These are phyloP conservation scores for Purshia tridentata DNA, from an alignment of 306 rosid species.

Conservation along the genomic window DNA sequence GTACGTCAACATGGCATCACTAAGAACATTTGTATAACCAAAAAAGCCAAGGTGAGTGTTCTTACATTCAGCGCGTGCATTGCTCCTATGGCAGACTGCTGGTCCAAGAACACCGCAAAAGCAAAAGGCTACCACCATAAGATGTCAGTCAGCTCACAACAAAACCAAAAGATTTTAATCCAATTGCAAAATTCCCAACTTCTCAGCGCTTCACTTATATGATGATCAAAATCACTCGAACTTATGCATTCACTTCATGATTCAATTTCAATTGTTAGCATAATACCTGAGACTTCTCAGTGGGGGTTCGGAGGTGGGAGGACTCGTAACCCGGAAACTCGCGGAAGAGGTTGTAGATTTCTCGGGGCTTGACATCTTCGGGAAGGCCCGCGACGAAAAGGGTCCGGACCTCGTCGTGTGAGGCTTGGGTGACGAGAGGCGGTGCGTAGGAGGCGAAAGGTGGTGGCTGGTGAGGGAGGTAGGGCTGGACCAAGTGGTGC, in stretches of 20 bases:
- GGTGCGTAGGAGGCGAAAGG: slow-evolving; percentile 18
- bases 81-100: slow-evolving; percentile 77
- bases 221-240: neutral
- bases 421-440: slow-evolving; percentile 18
- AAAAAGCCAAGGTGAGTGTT: neutral
- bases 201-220: neutral
- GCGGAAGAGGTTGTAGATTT: slow-evolving; percentile 80
- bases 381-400: slow-evolving; percentile 92
- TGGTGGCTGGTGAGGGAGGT: slow-evolving; percentile 34
- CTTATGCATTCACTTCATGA: neutral
- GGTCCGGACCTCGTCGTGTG: slow-evolving; percentile 72
- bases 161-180: neutral
- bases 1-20: neutral
- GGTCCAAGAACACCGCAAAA: slow-evolving; percentile 81
- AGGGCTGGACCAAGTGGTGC: slow-evolving; percentile 40
- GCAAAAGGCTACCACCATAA: slow-evolving; percentile 73
- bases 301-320: slow-evolving; percentile 82
- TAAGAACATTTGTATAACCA: neutral
- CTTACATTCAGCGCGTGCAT: slow-evolving; percentile 89
- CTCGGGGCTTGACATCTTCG: slow-evolving; percentile 83
- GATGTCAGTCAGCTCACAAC: neutral
- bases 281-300: slow-evolving; percentile 65
- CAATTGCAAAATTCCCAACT: neutral
- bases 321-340: slow-evolving; percentile 94
- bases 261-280: neutral